These are phyloP conservation scores for Taphrina confusa DNA, from an alignment of 1,139 yeast genomes.

Conservation along the genomic window DNA sequence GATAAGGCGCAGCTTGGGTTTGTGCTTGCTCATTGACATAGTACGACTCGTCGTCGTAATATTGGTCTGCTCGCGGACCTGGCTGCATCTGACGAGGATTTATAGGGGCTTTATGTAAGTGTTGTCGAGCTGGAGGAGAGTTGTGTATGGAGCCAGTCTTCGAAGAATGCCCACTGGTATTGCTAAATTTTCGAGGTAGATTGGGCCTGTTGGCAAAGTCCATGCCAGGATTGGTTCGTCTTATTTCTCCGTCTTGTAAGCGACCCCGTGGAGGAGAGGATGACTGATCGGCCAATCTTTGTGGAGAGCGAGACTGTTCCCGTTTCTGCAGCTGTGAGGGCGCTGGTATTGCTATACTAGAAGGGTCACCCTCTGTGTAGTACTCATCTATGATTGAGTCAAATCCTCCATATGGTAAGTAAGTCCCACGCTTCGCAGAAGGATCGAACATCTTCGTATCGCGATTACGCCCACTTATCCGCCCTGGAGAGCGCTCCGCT, in stretches of 20 bases:
- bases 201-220: conserved; percentile 1
- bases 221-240: not conserved
- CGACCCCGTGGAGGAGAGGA: conserved; percentile 3
- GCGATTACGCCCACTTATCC: conserved; percentile 12
- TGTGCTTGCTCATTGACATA: not conserved
- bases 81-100: not conserved
- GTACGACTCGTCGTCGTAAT: conserved; percentile 5
- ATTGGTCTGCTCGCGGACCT: not conserved
- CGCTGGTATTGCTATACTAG: conserved; percentile 16
- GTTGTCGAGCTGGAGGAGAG: conserved; percentile 15
- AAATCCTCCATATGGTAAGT: conserved; percentile 31
- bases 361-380: conserved; percentile 30
- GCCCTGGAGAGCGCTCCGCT: conserved; percentile 14
- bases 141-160: conserved; percentile 13
- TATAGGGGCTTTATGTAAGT: not conserved
- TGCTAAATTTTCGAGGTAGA: conserved; percentile 3
- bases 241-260: not conserved
- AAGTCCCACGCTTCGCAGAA: conserved; percentile 22
- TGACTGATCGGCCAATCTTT: not conserved
- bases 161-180: conserved; percentile 16
- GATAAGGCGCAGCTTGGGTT: conserved; percentile 9
- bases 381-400: conserved; percentile 25
- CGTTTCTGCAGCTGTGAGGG: conserved; percentile 19
- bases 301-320: conserved; percentile 32
- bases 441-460: conserved; percentile 29